phyloP scores from a whole-genome alignment of 2,329 filamentous ascomycete genomes.

The Colletotrichum theobromicola region DNA sequence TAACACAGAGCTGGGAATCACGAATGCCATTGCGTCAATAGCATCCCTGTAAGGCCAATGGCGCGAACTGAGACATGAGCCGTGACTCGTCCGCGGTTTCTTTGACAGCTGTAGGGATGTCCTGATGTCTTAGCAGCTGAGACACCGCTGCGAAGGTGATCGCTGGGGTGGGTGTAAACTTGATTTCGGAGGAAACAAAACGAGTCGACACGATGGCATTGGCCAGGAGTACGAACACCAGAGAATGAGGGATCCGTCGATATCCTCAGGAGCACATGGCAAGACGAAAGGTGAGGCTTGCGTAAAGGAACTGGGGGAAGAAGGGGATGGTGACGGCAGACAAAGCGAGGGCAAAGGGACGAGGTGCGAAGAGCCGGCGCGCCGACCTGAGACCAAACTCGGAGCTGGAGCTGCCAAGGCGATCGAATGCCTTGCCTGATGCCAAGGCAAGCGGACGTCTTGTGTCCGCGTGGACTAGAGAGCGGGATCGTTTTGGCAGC shows the following conservation, averaged over 20 bases:
- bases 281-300: background rate
- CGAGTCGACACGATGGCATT: background rate
- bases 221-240: background rate
- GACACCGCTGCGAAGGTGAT: background rate
- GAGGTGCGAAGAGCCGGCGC: background rate
- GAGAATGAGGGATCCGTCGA: background rate
- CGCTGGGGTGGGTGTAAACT: background rate
- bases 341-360: background rate
- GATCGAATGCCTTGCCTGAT: background rate
- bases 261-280: background rate
- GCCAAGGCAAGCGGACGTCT: background rate
- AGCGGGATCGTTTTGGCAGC: background rate
- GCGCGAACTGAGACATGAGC: background rate
- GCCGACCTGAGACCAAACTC: background rate
- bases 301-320: background rate
- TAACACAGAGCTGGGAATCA: rapidly evolving
- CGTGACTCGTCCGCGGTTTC: background rate
- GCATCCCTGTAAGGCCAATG: background rate
- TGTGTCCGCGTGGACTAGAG: background rate
- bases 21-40: background rate
- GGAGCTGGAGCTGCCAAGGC: background rate
- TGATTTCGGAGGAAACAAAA: background rate
- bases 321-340: background rate
- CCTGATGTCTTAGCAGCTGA: background rate
- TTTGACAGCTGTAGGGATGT: background rate